phyloP scores from a whole-genome alignment of 73 alveolate species.

The Paramecium sexaurelia region DNA sequence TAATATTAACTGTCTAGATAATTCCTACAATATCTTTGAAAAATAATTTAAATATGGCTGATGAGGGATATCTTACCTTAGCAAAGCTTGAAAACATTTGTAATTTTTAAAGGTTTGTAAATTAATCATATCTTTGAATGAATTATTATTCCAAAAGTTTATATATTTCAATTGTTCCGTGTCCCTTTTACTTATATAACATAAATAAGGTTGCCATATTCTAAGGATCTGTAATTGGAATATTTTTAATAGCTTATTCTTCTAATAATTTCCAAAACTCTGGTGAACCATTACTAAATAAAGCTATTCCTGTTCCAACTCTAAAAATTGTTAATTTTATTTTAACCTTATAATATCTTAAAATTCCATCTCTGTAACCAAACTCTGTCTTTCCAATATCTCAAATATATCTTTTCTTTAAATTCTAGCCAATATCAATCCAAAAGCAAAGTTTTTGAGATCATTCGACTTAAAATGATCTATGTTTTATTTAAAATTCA shows the following conservation, averaged over 20 bases:
- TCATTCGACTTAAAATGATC: conserved; percentile 9
- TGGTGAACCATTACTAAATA: neutral
- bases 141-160: neutral
- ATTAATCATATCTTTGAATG: neutral
- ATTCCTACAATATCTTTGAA: neutral
- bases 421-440: neutral
- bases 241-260: neutral
- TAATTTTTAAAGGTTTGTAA: neutral
- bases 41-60: neutral
- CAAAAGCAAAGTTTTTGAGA: neutral
- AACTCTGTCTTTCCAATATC: neutral
- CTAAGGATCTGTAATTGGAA: neutral
- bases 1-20: neutral
- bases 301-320: conserved; percentile 13
- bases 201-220: neutral
- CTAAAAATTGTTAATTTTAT: neutral
- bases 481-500: neutral
- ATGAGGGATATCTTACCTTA: neutral
- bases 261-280: conserved; percentile 48
- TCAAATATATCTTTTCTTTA: neutral
- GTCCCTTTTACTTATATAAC: neutral
- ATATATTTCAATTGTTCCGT: neutral
- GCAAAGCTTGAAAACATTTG: conserved; percentile 27
- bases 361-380: neutral
- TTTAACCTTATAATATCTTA: neutral